Conservation (phyloP, 106 monocot genomes). For the Apostasia shenzhenica region DNA sequence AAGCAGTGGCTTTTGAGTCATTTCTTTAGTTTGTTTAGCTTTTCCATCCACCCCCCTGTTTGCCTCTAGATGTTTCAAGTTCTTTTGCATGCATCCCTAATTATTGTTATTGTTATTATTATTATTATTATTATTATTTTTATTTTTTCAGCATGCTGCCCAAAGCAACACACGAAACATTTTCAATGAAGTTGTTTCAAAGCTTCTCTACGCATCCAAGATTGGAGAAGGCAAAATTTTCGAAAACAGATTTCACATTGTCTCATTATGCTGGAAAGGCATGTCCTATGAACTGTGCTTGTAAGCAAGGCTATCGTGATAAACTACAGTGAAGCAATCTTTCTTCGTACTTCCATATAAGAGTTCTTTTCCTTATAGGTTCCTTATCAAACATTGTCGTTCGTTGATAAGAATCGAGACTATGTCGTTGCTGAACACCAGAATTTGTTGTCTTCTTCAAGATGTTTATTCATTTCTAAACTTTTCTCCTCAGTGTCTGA, state of each 20-base stretch:
- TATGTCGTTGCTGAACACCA: conserved; percentile 71
- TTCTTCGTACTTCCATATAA: conserved; percentile 5
- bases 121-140: conserved; percentile 9
- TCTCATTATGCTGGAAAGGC: conserved; percentile 96
- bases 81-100: not conserved
- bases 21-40: too few species aligned
- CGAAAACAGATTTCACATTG: conserved; percentile 69
- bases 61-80: not conserved
- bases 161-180: conserved; percentile 81
- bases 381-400: conserved; percentile 59
- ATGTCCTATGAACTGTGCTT: conserved; percentile 33
- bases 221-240: conserved; percentile 77
- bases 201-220: conserved; percentile 52
- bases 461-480: conserved; percentile 63
- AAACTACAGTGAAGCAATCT: not conserved
- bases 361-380: conserved; percentile 40
- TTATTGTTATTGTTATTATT: conserved; percentile 1
- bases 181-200: conserved; percentile 74
- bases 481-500: conserved; percentile 60
- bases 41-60: not conserved
- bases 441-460: conserved; percentile 64
- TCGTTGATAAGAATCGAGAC: conserved; percentile 89
- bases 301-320: conserved; percentile 17
- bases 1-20: not conserved
- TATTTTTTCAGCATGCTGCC: conserved; percentile 72